Conservation (phyloP, 1,284 basidiomycete species). For the Ustilago tritici region DNA sequence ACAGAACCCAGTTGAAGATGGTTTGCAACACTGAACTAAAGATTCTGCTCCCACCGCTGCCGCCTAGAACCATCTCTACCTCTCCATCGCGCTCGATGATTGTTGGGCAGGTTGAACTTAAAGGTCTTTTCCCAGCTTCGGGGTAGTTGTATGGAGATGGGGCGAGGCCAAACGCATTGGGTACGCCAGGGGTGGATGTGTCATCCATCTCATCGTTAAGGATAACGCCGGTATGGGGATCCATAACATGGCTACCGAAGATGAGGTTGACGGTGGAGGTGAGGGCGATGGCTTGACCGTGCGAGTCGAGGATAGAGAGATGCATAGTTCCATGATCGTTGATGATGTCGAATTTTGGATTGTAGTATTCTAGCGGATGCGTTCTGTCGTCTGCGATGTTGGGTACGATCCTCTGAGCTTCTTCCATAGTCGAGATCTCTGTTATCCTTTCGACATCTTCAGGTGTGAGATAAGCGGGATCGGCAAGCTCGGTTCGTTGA, state of each 20-base stretch:
- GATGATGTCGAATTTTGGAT: slow-evolving; percentile 68
- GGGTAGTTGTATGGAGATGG: slow-evolving; percentile 70
- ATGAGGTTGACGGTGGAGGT: slow-evolving; percentile 72
- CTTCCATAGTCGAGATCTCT: slow-evolving; percentile 47
- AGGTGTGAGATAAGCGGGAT: slow-evolving; percentile 70
- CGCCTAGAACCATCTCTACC: slow-evolving; percentile 69
- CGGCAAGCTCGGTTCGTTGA: slow-evolving; percentile 71
- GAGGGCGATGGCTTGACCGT: slow-evolving; percentile 70
- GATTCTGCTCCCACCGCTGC: slow-evolving; percentile 70
- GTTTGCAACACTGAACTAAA: slow-evolving; percentile 84
- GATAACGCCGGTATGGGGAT: slow-evolving; percentile 56
- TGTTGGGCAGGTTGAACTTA: slow-evolving; percentile 69
- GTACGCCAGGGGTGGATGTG: slow-evolving; percentile 70
- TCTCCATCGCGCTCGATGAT: slow-evolving; percentile 70
- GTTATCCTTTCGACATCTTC: slow-evolving; percentile 15
- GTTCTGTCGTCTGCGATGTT: slow-evolving; percentile 65
- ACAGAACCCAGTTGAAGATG: slow-evolving; percentile 80
- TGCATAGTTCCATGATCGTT: slow-evolving; percentile 71
- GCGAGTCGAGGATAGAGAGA: slow-evolving; percentile 69
- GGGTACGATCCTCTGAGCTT: slow-evolving; percentile 60
- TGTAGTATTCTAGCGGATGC: slow-evolving; percentile 68
- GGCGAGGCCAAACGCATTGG: slow-evolving; percentile 70
- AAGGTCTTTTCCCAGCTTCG: slow-evolving; percentile 69
- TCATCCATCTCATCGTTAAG: slow-evolving; percentile 72
- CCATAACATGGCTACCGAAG: slow-evolving; percentile 68